A percentile compares a stretch with the other conserved stretches of the same genome.
Evolutionary conservation across 495 filamentous ascomycete species (phyloP).

Genomic region (Penicillium cinerascens): DNA sequence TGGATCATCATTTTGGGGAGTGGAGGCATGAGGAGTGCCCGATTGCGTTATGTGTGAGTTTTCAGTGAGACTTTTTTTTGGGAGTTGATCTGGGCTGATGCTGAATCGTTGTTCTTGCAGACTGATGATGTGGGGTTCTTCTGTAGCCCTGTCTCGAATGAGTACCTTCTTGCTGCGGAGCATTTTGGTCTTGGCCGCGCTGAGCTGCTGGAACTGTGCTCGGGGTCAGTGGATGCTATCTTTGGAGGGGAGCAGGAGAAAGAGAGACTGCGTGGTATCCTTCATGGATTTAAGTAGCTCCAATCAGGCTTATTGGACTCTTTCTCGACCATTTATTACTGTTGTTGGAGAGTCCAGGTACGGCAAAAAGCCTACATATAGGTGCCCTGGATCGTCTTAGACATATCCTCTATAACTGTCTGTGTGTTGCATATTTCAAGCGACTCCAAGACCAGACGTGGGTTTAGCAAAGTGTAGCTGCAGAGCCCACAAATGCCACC

Average conservation of each 20-base stretch:
- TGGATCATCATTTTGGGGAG: slow-evolving; percentile 70
- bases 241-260: slow-evolving; percentile 65
- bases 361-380: no score
- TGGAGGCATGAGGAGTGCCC: slow-evolving; percentile 55
- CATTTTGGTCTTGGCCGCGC: slow-evolving; percentile 59
- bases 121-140: slow-evolving; percentile 89
- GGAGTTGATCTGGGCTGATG: not conserved
- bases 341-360: no score
- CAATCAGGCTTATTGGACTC: no score
- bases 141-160: slow-evolving; percentile 72
- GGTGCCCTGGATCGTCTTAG: no score
- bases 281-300: slow-evolving; percentile 29
- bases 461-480: no score
- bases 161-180: slow-evolving; percentile 69
- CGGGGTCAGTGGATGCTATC: slow-evolving; percentile 56
- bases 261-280: slow-evolving; percentile 47
- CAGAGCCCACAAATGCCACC: no score
- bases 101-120: slow-evolving; percentile 33
- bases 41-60: slow-evolving; percentile 58
- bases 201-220: slow-evolving; percentile 56
- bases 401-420: no score
- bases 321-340: no score
- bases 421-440: no score
- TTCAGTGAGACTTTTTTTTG: slow-evolving; percentile 3
- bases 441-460: no score